Conservation (phyloP, 331 rosid genomes). For the Quercus lobata region DNA sequence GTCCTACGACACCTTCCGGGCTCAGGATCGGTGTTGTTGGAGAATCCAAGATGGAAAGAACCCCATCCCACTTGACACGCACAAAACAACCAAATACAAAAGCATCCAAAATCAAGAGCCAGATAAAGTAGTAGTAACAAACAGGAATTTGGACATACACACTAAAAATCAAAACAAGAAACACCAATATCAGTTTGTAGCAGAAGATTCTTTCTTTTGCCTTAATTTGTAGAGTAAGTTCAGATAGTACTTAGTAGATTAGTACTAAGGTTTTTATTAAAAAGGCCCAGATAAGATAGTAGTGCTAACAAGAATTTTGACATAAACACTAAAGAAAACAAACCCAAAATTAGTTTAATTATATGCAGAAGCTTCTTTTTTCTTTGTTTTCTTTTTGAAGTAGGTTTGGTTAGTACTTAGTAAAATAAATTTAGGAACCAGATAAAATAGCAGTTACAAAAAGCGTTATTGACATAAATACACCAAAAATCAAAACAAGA, state of each 20-base stretch:
- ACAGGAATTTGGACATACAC: neutral
- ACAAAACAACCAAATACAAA: neutral
- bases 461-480: neutral
- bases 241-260: no score
- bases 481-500: neutral
- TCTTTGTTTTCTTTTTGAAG: no score
- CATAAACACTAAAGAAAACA: neutral
- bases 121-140: neutral
- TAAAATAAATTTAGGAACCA: no score
- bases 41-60: slow-evolving; percentile 79
- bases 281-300: neutral
- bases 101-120: neutral
- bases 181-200: neutral
- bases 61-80: slow-evolving; percentile 73
- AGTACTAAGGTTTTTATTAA: neutral
- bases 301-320: no score
- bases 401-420: no score
- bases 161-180: neutral
- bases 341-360: no score
- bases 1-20: slow-evolving; percentile 97
- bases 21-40: slow-evolving; percentile 88
- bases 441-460: neutral
- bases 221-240: neutral
- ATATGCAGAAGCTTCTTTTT: no score
- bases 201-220: neutral